Evolutionary conservation across 2,329 filamentous ascomycete genomes (phyloP).

Genomic region (Colletotrichum destructivum): DNA sequence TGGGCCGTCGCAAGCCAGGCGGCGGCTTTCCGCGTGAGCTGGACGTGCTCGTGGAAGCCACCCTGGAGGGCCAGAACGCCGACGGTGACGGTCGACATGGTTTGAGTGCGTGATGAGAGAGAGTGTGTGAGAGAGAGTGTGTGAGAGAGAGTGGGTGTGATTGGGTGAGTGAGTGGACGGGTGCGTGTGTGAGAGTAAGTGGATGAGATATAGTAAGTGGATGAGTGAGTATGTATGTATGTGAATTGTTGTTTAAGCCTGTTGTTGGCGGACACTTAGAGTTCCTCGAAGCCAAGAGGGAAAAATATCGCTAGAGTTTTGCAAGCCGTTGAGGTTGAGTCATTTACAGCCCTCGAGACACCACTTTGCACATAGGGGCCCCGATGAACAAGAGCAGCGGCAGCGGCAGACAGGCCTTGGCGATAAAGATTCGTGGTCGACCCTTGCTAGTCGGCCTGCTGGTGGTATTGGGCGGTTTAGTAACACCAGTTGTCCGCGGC

Average conservation of each 20-base stretch:
- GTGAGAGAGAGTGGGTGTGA: too few relatives aligned
- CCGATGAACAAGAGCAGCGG: not conserved
- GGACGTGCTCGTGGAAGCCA: constrained; percentile 90
- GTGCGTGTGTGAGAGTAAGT: too few relatives aligned
- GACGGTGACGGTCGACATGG: constrained; percentile 58
- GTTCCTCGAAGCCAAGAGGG: not conserved
- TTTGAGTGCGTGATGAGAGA: not conserved
- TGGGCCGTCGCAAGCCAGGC: constrained; percentile 56
- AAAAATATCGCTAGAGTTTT: not conserved
- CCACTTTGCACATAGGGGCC: not conserved
- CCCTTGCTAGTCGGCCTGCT: constrained; percentile 13
- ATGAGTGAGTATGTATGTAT: too few relatives aligned
- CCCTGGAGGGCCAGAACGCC: constrained; percentile 87
- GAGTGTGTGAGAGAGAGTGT: too few relatives aligned
- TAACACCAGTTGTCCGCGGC: not conserved
- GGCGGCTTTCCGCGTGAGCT: constrained; percentile 80
- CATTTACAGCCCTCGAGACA: constrained; percentile 10
- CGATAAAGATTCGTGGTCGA: constrained; percentile 21
- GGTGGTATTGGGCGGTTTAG: not conserved
- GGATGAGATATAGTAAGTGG: too few relatives aligned
- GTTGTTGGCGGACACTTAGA: not conserved
- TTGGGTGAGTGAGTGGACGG: too few relatives aligned
- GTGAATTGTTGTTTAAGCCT: not conserved
- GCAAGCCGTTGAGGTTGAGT: constrained; percentile 22
- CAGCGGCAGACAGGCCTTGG: constrained; percentile 10